These are phyloP conservation scores for Tuber calosporum DNA, from an alignment of 495 filamentous ascomycete species.

Conservation along the genomic window DNA sequence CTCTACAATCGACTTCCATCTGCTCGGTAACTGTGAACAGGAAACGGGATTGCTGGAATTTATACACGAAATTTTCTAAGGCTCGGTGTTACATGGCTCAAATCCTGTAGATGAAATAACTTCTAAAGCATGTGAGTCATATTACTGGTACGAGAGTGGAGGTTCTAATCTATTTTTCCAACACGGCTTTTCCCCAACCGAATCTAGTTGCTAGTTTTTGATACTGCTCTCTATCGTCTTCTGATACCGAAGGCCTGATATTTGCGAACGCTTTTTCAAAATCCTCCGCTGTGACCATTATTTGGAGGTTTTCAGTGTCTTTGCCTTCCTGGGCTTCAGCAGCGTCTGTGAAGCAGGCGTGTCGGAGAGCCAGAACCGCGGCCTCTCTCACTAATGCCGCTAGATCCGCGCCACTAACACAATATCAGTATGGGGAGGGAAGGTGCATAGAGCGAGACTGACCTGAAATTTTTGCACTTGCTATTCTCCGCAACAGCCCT, in stretches of 20 bases:
- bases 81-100: neutral
- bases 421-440: neutral
- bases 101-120: neutral
- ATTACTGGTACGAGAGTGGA: neutral
- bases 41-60: neutral
- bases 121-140: neutral
- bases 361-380: conserved; percentile 38
- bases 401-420: conserved; percentile 65
- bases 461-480: conserved; percentile 71
- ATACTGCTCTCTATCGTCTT: conserved; percentile 58
- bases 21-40: too few relatives aligned
- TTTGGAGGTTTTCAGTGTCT: neutral
- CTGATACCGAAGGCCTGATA: conserved; percentile 73
- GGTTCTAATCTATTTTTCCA: conserved; percentile 5
- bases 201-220: conserved; percentile 48
- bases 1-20: too few relatives aligned
- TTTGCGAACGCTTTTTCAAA: conserved; percentile 66
- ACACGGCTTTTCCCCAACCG: conserved; percentile 33
- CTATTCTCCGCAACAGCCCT: conserved; percentile 56
- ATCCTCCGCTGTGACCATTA: conserved; percentile 57
- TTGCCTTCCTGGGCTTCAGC: conserved; percentile 34
- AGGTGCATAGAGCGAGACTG: neutral
- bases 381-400: conserved; percentile 60
- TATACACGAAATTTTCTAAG: neutral
- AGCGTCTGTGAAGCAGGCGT: conserved; percentile 29